phyloP scores from a whole-genome alignment of 805 yeast genomes.

The Zygotorulaspora chibaensis region DNA sequence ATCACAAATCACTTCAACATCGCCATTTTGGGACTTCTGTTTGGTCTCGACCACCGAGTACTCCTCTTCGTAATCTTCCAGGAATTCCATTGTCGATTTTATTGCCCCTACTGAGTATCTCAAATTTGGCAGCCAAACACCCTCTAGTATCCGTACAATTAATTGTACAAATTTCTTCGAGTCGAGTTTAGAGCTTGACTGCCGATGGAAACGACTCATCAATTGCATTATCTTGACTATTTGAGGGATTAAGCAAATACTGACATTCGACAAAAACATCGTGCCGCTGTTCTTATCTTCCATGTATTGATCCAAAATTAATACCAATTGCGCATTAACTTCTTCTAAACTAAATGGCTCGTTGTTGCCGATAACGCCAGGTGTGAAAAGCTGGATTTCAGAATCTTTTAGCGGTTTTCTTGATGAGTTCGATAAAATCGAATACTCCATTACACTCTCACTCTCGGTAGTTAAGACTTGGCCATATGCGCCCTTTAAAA shows the following conservation, averaged over 20 bases:
- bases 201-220: slow-evolving; percentile 2
- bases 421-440: slow-evolving; percentile 9
- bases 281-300: background rate
- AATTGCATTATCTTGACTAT: slow-evolving; percentile 10
- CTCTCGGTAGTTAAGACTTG: slow-evolving; percentile 14
- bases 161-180: slow-evolving; percentile 7
- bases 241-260: slow-evolving; percentile 9
- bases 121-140: slow-evolving; percentile 10
- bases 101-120: slow-evolving; percentile 2
- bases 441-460: slow-evolving; percentile 19
- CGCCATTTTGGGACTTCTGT: background rate
- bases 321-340: slow-evolving; percentile 8
- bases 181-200: slow-evolving; percentile 1
- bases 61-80: slow-evolving; percentile 5
- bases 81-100: slow-evolving; percentile 3
- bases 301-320: slow-evolving; percentile 4
- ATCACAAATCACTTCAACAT: slow-evolving; percentile 1
- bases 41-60: slow-evolving; percentile 9
- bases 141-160: slow-evolving; percentile 4
- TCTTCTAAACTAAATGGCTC: slow-evolving; percentile 8
- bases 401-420: slow-evolving; percentile 3
- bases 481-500: background rate
- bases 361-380: slow-evolving; percentile 5
- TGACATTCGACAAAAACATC: slow-evolving; percentile 3
- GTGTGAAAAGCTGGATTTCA: slow-evolving; percentile 7